Evolutionary conservation across 1,284 basidiomycete genomes (phyloP).

Genomic region (Microbotryum scabiosae): DNA sequence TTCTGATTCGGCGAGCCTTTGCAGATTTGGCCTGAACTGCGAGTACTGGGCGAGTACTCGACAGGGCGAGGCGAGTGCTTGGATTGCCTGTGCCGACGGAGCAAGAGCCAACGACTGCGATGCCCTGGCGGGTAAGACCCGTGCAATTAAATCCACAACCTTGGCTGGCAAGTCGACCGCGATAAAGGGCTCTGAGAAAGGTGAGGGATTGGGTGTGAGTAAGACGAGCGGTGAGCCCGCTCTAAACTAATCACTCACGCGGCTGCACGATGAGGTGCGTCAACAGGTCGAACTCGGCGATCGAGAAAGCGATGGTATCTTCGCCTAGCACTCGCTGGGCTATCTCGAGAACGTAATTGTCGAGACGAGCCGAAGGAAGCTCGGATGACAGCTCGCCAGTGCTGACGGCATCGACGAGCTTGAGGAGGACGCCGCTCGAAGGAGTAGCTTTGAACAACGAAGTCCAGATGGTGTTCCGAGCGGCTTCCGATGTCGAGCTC

Average conservation of each 20-base stretch:
- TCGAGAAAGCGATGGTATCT: not conserved
- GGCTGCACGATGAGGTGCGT: constrained; percentile 12
- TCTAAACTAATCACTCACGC: not conserved
- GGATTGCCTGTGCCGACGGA: too few relatives aligned
- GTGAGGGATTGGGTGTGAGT: not conserved
- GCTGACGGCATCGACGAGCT: constrained; percentile 11
- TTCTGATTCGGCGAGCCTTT: not conserved
- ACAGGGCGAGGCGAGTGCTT: not conserved
- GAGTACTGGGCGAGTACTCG: constrained; percentile 8
- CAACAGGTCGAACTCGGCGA: constrained; percentile 16
- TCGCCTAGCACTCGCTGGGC: constrained; percentile 7
- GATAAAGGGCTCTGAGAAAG: constrained; percentile 6
- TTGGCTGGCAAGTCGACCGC: not conserved
- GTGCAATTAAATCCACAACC: not conserved
- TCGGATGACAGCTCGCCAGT: not conserved
- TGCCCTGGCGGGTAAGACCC: not conserved
- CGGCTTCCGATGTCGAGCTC: not conserved
- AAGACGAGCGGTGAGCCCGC: too few relatives aligned
- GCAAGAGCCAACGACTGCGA: not conserved
- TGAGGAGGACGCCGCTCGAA: constrained; percentile 3
- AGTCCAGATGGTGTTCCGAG: constrained; percentile 10
- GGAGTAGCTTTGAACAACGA: constrained; percentile 13
- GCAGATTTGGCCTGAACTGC: not conserved
- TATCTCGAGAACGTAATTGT: constrained; percentile 13
- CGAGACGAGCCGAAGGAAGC: constrained; percentile 14